phyloP scores from a whole-genome alignment of 495 filamentous ascomycete species.

The Lasiosphaeria hispida region DNA sequence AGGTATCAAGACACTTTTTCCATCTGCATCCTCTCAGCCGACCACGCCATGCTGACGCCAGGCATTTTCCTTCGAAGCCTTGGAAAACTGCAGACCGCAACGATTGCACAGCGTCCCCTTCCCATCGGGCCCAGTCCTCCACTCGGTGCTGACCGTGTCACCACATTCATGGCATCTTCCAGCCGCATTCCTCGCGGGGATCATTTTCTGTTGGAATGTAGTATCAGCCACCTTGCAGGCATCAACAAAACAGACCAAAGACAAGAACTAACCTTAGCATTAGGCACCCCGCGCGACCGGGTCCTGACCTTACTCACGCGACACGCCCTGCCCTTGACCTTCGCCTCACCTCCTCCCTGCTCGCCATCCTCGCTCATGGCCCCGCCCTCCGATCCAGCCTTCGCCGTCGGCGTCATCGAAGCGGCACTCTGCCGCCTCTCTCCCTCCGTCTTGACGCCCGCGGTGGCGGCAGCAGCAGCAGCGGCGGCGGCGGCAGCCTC shows the following conservation, averaged over 20 bases:
- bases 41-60: too few species aligned
- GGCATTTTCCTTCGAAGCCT: background rate
- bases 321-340: too few species aligned
- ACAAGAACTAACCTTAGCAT: too few species aligned
- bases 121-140: slow-evolving; percentile 13
- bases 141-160: slow-evolving; percentile 10
- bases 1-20: too few species aligned
- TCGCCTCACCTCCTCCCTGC: too few species aligned
- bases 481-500: background rate
- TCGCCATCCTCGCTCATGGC: too few species aligned
- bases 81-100: slow-evolving; percentile 11
- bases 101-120: slow-evolving; percentile 11
- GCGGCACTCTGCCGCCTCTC: background rate
- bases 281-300: too few species aligned
- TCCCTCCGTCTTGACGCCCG: background rate
- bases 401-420: too few species aligned
- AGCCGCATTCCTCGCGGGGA: background rate
- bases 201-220: background rate
- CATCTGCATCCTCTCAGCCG: too few species aligned
- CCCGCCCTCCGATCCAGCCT: too few species aligned
- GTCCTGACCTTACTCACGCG: too few species aligned
- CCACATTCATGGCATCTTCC: slow-evolving; percentile 4
- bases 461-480: background rate
- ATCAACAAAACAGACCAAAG: too few species aligned
- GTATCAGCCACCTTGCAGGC: background rate